A percentile compares a stretch with the other conserved stretches of the same genome.
phyloP scores from a whole-genome alignment of 306 rosid species.

The Oemleria cerasiformis region DNA sequence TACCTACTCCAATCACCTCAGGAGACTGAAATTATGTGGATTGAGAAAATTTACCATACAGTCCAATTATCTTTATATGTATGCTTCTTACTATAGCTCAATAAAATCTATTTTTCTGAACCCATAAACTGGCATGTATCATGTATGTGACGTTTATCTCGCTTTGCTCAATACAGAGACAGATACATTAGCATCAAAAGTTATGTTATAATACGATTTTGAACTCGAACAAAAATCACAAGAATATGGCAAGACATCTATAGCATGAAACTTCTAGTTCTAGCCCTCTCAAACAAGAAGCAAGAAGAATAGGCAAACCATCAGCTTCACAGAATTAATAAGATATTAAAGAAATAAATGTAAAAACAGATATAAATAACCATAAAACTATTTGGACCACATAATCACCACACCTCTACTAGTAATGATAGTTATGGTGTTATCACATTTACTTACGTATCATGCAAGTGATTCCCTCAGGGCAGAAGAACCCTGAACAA shows the following conservation, averaged over 20 bases:
- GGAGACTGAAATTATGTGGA: background rate
- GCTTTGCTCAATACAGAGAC: background rate
- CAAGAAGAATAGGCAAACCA: background rate
- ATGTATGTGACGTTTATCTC: background rate
- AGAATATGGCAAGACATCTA: background rate
- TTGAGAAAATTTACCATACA: background rate
- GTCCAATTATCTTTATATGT: background rate
- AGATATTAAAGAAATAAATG: background rate
- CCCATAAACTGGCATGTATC: background rate
- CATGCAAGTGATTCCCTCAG: slow-evolving; percentile 82
- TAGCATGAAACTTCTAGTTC: background rate
- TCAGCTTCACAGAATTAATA: background rate
- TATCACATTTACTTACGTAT: slow-evolving; percentile 58
- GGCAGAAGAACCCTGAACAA: slow-evolving; percentile 85
- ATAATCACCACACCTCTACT: background rate
- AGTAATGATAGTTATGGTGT: background rate
- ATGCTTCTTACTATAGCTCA: background rate
- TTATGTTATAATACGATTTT: background rate
- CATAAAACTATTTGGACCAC: background rate
- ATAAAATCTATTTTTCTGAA: background rate
- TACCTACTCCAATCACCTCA: background rate
- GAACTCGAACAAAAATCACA: background rate
- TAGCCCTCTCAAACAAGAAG: background rate
- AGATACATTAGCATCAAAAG: background rate
- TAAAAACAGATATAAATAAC: background rate